A percentile compares a stretch with the other conserved stretches of the same genome.
These are phyloP conservation scores for Zea mays DNA, from an alignment of 176 grass and related monocot species.

Conservation along the genomic window DNA sequence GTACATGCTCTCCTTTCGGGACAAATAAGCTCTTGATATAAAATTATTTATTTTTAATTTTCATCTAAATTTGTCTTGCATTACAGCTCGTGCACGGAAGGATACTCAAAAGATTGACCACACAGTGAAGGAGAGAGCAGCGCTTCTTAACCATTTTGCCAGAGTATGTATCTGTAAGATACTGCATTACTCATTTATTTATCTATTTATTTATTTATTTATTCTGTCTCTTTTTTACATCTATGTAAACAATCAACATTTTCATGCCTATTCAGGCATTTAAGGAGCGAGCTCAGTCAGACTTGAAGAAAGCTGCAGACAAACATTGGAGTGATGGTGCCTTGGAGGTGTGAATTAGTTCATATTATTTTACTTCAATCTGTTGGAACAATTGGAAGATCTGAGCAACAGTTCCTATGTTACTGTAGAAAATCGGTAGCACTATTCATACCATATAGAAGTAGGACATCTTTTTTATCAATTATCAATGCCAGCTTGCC, in stretches of 20 bases:
- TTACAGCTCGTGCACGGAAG: slow-evolving; percentile 82
- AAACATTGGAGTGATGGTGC: slow-evolving; percentile 96
- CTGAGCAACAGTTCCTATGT: not conserved
- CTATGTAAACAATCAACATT: slow-evolving; percentile 12
- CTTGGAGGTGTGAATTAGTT: slow-evolving; percentile 65
- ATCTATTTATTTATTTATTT: slow-evolving; percentile 27
- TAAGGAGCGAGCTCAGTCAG: slow-evolving; percentile 73
- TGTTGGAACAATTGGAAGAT: slow-evolving; percentile 12
- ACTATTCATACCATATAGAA: slow-evolving; percentile 7
- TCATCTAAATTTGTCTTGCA: slow-evolving; percentile 37
- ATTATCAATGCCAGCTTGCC: slow-evolving; percentile 6
- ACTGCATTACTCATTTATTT: slow-evolving; percentile 23
- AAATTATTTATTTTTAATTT: slow-evolving; percentile 9
- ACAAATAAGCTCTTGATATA: slow-evolving; percentile 6
- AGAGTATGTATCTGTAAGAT: slow-evolving; percentile 52
- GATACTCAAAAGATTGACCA: slow-evolving; percentile 83
- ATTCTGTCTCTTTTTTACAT: slow-evolving; percentile 21
- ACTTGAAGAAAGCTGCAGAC: slow-evolving; percentile 93
- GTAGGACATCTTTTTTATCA: not conserved
- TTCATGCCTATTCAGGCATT: slow-evolving; percentile 56
- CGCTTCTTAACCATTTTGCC: slow-evolving; percentile 69
- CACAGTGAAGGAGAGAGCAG: slow-evolving; percentile 80
- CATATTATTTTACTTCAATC: slow-evolving; percentile 21
- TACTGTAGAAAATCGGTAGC: not conserved
- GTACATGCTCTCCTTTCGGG: slow-evolving; percentile 43